Base-by-base conservation (phyloP, 768 basidiomycete genomes). In the Leccinum sublutescens region DNA sequence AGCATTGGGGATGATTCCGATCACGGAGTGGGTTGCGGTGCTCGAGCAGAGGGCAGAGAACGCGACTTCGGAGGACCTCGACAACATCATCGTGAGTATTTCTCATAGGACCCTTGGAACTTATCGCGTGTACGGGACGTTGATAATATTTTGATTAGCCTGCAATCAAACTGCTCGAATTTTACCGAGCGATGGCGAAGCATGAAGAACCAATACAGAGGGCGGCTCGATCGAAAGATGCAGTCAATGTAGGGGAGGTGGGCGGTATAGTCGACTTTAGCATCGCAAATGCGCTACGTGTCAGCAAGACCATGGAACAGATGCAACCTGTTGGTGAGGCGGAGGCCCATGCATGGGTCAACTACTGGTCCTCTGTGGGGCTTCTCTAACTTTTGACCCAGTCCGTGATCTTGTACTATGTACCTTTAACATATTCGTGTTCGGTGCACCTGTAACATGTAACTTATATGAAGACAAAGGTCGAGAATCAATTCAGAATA, bases 141-240 rank as follows among this genome's bases (percentile, higher is more conserved):
- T 48, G 21, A 40, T 21, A 29, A 12, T 6, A 5, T 43, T 17
- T 51, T 52, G 0, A 19, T 27, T 38, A 75, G 74, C 74, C 74
- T 55, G 74, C 69, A 2, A 66, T 72, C 40, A 74, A 75, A 57
- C 59, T 75, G 0, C 54, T 75, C 4, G 66, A 66, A 15, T 75
- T 70, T 54, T 72, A 69, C 64, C 70, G 64, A 10, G 50, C 4
- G 4, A 60, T 66, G 48, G 56, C 66, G 27, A 43, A 34, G 25
- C 8, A n/a, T 12, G 62, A 62, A 6, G 52, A 50, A 2, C 5
- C 29, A 5, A 3, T 55, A 19, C 25, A 54, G 60, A 12, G 45
- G 0, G 19, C 10, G 31, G 5, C 33, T 1, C 27, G 23, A 3
- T 31, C 34, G 10, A 29, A 51, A 19, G 59, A 4, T 6, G 25